Evolutionary conservation across 1,284 basidiomycete genomes (phyloP).

Genomic region (Lentinus polychrous): DNA sequence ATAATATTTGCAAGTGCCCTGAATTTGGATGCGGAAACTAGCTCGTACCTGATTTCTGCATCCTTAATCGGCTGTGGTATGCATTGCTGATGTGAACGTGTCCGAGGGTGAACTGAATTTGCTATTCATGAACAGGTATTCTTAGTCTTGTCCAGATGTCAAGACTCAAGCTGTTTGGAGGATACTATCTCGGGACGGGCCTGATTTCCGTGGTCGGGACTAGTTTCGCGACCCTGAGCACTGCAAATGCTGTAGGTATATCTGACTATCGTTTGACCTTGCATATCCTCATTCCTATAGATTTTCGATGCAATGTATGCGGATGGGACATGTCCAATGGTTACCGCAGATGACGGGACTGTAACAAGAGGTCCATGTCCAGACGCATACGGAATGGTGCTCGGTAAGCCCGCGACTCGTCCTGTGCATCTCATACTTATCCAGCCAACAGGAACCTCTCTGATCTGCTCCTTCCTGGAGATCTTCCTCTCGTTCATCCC

Average conservation of each 20-base stretch:
- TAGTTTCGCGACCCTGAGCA: slow-evolving; percentile 75
- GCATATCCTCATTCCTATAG: slow-evolving; percentile 14
- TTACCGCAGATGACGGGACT: slow-evolving; percentile 51
- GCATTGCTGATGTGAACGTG: slow-evolving; percentile 16
- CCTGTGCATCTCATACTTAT: slow-evolving; percentile 1
- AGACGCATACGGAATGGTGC: slow-evolving; percentile 72
- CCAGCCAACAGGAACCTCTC: slow-evolving; percentile 50
- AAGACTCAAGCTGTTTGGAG: slow-evolving; percentile 48
- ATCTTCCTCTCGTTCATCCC: slow-evolving; percentile 75
- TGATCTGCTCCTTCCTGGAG: slow-evolving; percentile 78
- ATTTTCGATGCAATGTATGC: slow-evolving; percentile 70
- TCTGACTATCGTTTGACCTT: no score
- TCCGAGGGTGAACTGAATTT: not conserved
- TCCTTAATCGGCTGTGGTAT: slow-evolving; percentile 72
- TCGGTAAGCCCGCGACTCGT: slow-evolving; percentile 37
- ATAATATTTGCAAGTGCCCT: slow-evolving; percentile 73
- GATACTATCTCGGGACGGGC: slow-evolving; percentile 72
- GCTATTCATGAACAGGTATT: slow-evolving; percentile 40
- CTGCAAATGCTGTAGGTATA: slow-evolving; percentile 61
- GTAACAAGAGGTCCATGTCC: slow-evolving; percentile 61
- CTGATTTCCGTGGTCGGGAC: slow-evolving; percentile 83
- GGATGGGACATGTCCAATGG: slow-evolving; percentile 71
- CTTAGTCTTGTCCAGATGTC: slow-evolving; percentile 75
- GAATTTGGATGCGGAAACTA: slow-evolving; percentile 46
- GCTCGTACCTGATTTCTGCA: slow-evolving; percentile 78